Conservation (phyloP, 2,329 filamentous ascomycete species). For the Apiospora phragmitis region DNA sequence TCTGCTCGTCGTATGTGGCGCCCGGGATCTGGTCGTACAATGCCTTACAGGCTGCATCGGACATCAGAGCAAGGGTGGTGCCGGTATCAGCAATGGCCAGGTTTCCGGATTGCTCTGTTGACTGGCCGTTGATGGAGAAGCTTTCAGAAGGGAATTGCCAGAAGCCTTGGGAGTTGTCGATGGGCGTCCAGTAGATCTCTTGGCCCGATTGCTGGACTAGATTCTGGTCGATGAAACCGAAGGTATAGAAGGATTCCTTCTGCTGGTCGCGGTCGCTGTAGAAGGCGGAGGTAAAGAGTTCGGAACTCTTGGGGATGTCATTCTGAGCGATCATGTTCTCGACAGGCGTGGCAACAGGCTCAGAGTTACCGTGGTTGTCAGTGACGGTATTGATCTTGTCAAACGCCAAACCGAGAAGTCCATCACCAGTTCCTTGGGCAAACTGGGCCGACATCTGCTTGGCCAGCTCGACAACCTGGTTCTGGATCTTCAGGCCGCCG, state of each 20-base stretch:
- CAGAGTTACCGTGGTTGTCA: constrained; percentile 36
- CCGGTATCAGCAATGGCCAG: constrained; percentile 72
- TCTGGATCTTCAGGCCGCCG: constrained; percentile 60
- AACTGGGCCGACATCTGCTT: constrained; percentile 60
- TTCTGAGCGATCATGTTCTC: constrained; percentile 65
- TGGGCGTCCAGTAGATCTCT: constrained; percentile 58
- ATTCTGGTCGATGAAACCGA: constrained; percentile 69
- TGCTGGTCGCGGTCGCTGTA: constrained; percentile 55
- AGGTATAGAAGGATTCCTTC: constrained; percentile 66
- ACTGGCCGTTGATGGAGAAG: constrained; percentile 57
- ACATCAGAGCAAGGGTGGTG: constrained; percentile 66
- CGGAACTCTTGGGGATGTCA: constrained; percentile 46
- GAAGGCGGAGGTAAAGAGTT: constrained; percentile 66
- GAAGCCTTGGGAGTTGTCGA: constrained; percentile 67
- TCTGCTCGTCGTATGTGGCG: constrained; percentile 51
- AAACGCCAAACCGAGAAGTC: constrained; percentile 67
- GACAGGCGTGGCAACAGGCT: constrained; percentile 60
- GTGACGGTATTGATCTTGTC: constrained; percentile 63
- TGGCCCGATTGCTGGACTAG: constrained; percentile 53
- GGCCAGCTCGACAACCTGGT: constrained; percentile 67
- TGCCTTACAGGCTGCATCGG: constrained; percentile 59
- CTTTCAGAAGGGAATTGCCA: constrained; percentile 65
- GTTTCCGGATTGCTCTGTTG: constrained; percentile 52
- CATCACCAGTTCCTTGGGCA: constrained; percentile 55
- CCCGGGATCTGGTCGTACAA: constrained; percentile 67